These are phyloP conservation scores for Pseudocercospora eumusae DNA, from an alignment of 2,329 filamentous ascomycete species.

Conservation along the genomic window DNA sequence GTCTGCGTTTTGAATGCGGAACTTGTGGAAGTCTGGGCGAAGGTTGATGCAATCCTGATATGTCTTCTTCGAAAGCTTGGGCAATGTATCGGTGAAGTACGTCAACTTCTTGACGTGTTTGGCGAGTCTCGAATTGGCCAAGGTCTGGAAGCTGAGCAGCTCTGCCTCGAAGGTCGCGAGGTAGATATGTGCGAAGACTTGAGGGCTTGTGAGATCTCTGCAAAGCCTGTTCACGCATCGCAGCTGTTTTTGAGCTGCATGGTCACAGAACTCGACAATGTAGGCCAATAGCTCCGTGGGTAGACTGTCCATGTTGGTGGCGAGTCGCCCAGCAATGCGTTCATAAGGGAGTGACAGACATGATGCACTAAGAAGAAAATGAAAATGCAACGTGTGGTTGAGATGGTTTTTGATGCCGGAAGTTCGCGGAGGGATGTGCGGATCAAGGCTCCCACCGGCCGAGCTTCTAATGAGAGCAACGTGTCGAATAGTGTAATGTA, in stretches of 20 bases:
- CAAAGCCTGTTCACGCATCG: slow-evolving; percentile 27
- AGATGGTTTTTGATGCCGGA: too few relatives aligned
- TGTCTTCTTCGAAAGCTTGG: slow-evolving; percentile 21
- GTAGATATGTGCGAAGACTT: slow-evolving; percentile 32
- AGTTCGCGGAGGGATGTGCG: too few relatives aligned
- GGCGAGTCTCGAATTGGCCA: slow-evolving; percentile 28
- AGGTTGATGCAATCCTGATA: slow-evolving; percentile 13
- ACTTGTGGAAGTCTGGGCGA: not conserved
- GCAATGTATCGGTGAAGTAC: slow-evolving; percentile 35
- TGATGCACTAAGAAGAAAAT: too few relatives aligned
- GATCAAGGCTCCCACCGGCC: too few relatives aligned
- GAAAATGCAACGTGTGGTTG: not conserved
- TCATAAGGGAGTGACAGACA: too few relatives aligned
- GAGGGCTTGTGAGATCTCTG: slow-evolving; percentile 24
- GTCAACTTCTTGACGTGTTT: slow-evolving; percentile 34
- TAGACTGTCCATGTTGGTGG: not conserved
- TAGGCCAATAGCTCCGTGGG: slow-evolving; percentile 26
- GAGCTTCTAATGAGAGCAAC: not conserved
- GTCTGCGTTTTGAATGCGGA: not conserved
- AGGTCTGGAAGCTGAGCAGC: slow-evolving; percentile 25
- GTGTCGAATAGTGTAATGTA: not conserved
- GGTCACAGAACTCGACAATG: slow-evolving; percentile 29
- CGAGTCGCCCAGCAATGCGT: not conserved
- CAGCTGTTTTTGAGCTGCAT: slow-evolving; percentile 27
- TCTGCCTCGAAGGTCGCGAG: slow-evolving; percentile 30